Conservation (phyloP, 2,329 filamentous ascomycete genomes). For the Xylaria sp. region DNA sequence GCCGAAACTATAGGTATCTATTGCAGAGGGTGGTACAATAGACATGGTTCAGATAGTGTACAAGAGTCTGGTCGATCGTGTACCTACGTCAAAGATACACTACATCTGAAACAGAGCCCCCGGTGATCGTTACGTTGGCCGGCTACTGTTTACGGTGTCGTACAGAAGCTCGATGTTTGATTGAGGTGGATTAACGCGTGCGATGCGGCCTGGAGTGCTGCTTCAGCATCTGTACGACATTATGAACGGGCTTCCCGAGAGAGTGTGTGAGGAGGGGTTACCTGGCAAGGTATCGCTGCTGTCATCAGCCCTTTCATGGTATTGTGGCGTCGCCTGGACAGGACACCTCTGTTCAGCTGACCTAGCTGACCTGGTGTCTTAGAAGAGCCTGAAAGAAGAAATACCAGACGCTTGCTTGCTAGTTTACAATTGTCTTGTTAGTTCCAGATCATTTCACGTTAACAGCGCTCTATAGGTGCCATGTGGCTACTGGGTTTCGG, state of each 20-base stretch:
- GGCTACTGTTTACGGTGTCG: not conserved
- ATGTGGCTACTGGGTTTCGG: conserved; percentile 8
- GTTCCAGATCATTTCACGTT: not conserved
- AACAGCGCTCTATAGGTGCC: conserved; percentile 1
- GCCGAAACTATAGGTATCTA: not conserved
- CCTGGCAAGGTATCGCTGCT: not conserved
- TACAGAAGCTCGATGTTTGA: conserved; percentile 16
- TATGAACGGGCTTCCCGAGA: conserved; percentile 2
- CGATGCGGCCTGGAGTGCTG: not conserved
- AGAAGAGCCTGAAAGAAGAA: no score
- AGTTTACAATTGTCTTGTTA: no score
- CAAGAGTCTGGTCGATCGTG: not conserved
- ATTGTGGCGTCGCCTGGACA: conserved; percentile 2
- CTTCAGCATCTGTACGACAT: conserved; percentile 1
- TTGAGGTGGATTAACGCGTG: conserved; percentile 10
- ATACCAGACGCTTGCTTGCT: no score
- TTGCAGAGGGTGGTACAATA: not conserved
- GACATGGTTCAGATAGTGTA: not conserved
- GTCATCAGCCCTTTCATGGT: conserved; percentile 4
- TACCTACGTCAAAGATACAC: conserved; percentile 2
- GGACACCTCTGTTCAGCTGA: not conserved
- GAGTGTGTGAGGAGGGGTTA: not conserved
- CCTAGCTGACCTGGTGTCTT: not conserved
- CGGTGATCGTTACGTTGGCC: not conserved
- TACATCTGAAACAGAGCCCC: conserved; percentile 26